Conservation (phyloP, 371 early-diverging fungal genomes). For the Nematocida sp. region DNA sequence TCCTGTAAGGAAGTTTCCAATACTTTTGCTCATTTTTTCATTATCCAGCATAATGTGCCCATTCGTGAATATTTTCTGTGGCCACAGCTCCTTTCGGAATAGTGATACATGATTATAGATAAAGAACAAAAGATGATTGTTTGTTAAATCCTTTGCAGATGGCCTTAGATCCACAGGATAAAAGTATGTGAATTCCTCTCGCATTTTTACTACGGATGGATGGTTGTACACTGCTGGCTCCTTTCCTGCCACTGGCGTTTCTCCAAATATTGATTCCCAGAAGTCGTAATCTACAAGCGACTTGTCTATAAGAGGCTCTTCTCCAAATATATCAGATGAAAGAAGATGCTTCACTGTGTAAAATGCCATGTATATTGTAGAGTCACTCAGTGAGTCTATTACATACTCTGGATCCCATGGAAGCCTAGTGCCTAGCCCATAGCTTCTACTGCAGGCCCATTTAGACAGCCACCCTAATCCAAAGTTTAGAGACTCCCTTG, state of each 20-base stretch:
- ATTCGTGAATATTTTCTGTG: conserved; percentile 83
- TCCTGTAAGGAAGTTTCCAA: conserved; percentile 95
- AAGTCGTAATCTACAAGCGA: conserved; percentile 85
- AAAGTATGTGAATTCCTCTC: conserved; percentile 79
- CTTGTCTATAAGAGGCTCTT: conserved; percentile 77
- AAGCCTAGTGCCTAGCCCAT: conserved; percentile 89
- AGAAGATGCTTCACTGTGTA: conserved; percentile 93
- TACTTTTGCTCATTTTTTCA: conserved; percentile 98
- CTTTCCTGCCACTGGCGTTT: conserved; percentile 54
- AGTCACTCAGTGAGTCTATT: conserved; percentile 96
- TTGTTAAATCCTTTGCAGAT: conserved; percentile 95
- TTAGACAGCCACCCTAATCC: conserved; percentile 91
- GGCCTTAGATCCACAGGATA: conserved; percentile 95
- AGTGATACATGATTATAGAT: conserved; percentile 95
- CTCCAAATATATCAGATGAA: conserved; percentile 75
- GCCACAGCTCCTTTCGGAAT: conserved; percentile 89
- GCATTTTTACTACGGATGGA: conserved; percentile 27
- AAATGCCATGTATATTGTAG: conserved; percentile 99
- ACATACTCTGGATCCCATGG: conserved; percentile 93
- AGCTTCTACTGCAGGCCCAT: conserved; percentile 96
- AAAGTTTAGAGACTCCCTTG: conserved; percentile 79
- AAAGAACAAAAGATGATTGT: conserved; percentile 95
- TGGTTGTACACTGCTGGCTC: conserved; percentile 65
- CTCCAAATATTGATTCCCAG: conserved; percentile 86
- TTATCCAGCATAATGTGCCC: conserved; percentile 92